Percentiles rank a stretch among this genome's conserved stretches.
phyloP scores from a whole-genome alignment of 768 basidiomycete species.

The Tulasnella sp. region DNA sequence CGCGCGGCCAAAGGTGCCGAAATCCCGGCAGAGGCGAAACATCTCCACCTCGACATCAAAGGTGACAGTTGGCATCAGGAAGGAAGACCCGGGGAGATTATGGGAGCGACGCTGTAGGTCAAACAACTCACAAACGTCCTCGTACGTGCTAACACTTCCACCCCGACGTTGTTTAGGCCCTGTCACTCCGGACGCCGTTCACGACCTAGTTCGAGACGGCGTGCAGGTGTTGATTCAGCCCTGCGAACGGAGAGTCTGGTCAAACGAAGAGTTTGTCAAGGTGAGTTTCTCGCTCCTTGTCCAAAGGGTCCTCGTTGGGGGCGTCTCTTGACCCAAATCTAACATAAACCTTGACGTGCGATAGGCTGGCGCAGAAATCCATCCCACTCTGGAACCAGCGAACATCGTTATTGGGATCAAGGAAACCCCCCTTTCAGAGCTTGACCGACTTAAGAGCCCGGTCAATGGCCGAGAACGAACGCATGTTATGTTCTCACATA shows the following conservation, averaged over 20 bases:
- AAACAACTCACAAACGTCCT: background rate
- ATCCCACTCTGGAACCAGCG: conserved; percentile 59
- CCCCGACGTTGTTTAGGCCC: conserved; percentile 51
- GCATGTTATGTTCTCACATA: conserved; percentile 92
- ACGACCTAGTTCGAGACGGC: conserved; percentile 59
- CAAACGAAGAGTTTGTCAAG: conserved; percentile 63
- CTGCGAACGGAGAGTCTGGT: conserved; percentile 75
- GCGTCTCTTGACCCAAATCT: background rate
- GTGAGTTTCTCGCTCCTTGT: conserved; percentile 48
- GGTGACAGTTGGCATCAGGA: conserved; percentile 57
- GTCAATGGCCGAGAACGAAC: conserved; percentile 57
- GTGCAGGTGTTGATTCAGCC: conserved; percentile 74
- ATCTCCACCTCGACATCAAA: conserved; percentile 7
- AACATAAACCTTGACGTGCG: background rate
- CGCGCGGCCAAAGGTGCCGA: background rate
- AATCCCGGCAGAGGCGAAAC: background rate
- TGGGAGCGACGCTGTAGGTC: conserved; percentile 72
- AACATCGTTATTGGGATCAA: conserved; percentile 89
- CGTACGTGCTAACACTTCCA: background rate
- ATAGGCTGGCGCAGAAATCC: conserved; percentile 78
- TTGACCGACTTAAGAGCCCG: conserved; percentile 50
- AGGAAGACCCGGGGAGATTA: conserved; percentile 76
- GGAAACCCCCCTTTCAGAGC: conserved; percentile 71
- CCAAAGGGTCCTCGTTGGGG: background rate
- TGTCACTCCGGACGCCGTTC: conserved; percentile 74